Base-by-base conservation (phyloP, 768 basidiomycete species). In the Leccinum broughii region DNA sequence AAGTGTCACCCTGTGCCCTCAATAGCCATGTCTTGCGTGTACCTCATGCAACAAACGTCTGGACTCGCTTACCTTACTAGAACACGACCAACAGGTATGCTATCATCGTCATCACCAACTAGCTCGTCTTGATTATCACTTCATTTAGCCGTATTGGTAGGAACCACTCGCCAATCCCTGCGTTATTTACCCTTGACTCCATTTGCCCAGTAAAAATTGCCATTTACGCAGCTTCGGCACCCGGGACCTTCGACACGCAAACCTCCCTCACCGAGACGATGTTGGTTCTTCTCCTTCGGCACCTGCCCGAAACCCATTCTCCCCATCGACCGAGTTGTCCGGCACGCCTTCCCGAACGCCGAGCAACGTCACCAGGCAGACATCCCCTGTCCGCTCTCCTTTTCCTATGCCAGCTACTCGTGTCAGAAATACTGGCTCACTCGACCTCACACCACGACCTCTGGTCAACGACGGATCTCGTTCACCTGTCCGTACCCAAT, bases 201-300 rank as follows among this genome's bases (percentile, higher is more conserved):
- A 26, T 46, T 62, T 8, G 10, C 49, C 20, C 72, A 95, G 93
- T 77, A 94, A 93, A 80, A 77, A 80, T 51, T 95, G 93, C 67
- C 92, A 95, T 70, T 70, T 85, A 55, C 89, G 86, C 79, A 83
- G 78, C 63, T 95, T 93, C 65, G 92, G 90, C 22, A 92, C 88
- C 9, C 81, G 82, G 56, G 85, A 90, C 67, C 80, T 91, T 34
- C 83, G 89, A 54, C 84, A 86, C 56, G 87, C 86, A 57, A 89
- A 90, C 68, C 83, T 89, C 10, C 85, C 88, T 26, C 71, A 83
- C 61, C 73, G 76, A 63, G 74, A 77, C 35, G 78, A 79, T 22
- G 55, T 66, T 70, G 67, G 70, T 62, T 71, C 67, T 46, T 64
- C 77, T 41, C 74, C 75, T n/a, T 62, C 72, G 10, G 66, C 78